phyloP scores from a whole-genome alignment of 495 filamentous ascomycete genomes.

The Bacidia rubella region DNA sequence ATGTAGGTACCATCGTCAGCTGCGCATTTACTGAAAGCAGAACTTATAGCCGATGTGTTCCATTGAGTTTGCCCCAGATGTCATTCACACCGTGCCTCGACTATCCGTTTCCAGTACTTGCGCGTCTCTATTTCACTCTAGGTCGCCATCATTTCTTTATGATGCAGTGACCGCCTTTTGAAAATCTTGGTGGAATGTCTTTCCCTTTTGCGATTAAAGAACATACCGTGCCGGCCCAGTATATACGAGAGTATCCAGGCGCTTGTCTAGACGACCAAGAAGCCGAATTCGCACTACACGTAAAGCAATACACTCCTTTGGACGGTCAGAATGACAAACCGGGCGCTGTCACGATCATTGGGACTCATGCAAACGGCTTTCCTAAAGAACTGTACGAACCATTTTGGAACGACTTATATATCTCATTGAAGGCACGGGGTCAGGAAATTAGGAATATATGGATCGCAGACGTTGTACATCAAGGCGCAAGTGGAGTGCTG shows the following conservation, averaged over 20 bases:
- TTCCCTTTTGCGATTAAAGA: slow-evolving; percentile 41
- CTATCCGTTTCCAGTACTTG: too few relatives aligned
- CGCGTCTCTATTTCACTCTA: too few relatives aligned
- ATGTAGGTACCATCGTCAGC: too few relatives aligned
- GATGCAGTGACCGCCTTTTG: too few relatives aligned
- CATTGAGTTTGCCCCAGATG: too few relatives aligned
- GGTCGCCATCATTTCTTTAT: too few relatives aligned
- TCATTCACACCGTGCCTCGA: too few relatives aligned
- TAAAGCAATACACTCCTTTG: slow-evolving; percentile 75
- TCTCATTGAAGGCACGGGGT: slow-evolving; percentile 12
- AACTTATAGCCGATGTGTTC: too few relatives aligned
- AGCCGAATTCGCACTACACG: slow-evolving; percentile 45
- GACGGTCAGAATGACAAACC: slow-evolving; percentile 48
- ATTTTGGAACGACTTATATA: slow-evolving; percentile 22
- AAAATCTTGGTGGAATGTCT: too few relatives aligned
- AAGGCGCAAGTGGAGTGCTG: slow-evolving; percentile 60
- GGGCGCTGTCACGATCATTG: slow-evolving; percentile 74
- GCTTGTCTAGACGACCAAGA: slow-evolving; percentile 51
- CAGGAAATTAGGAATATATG: slow-evolving; percentile 60
- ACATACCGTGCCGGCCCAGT: slow-evolving; percentile 50
- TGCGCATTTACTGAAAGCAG: too few relatives aligned
- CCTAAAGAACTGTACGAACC: slow-evolving; percentile 75
- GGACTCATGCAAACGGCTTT: slow-evolving; percentile 76
- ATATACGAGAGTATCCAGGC: slow-evolving; percentile 58
- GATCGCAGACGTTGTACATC: slow-evolving; percentile 70